Evolutionary conservation across 75 land plant genomes (phyloP), one percentile per base, ranked within the genome.

Genomic region (Larix kaempferi): DNA sequence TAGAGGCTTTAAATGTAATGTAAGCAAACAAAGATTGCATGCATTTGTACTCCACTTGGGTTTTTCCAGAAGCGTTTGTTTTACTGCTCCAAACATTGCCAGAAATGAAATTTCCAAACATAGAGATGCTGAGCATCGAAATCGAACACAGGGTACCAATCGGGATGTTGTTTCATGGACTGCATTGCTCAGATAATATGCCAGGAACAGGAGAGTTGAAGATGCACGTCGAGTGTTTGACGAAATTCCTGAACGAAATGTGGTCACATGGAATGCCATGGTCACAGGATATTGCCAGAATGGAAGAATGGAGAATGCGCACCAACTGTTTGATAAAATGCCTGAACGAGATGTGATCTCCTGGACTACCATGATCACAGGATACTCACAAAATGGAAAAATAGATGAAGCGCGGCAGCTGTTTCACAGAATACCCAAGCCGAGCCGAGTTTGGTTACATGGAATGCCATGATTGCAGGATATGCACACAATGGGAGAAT

Each of bases 391-490:
- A 62, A 80, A 59, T 74, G 80, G 84, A 37, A 82, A 80, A 26
- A 56, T 88, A 58, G 81, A 83, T 6, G 79, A 83, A 74, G 90
- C 87, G 59, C 21, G 80, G 21, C 37, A 73, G 4, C 74, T 88
- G 7, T 88, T 88, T 71, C 80, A 85, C 55, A 78, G 71, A 66
- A 72, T 78, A 0, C 81, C 78, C 59, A 76, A 82, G 56, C 74
- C n/a, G n/a, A n/a, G n/a, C n/a, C 17, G 27, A 49, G 79, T 71
- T 78, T 80, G 4, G 88, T 89, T 39, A 80, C 88, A 14, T 89
- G 88, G 90, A 89, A 86, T 62, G 78, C 87, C 8, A 84, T 88
- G 74, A 79, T 88, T 0, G 80, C 81, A 21, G 81, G 83, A 74
- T 86, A 79, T 79, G 54, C 81, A 52, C 78, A 83, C 55, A 78